Evolutionary conservation across 2,329 filamentous ascomycete genomes (phyloP).

Genomic region (Pezicula radicicola): DNA sequence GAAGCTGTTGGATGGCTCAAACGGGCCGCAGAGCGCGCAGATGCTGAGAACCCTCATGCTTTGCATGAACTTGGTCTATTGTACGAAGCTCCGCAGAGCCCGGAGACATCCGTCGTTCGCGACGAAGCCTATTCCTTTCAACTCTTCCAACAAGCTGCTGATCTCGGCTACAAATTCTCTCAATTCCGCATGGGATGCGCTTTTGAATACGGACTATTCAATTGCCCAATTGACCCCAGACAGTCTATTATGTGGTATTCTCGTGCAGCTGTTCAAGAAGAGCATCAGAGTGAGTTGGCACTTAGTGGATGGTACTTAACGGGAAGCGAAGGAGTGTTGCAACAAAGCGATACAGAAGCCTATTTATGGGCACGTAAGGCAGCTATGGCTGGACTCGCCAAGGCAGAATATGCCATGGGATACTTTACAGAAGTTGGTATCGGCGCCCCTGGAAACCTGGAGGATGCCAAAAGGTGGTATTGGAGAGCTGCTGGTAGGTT

Average conservation of each 20-base stretch:
- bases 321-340: conserved; percentile 79
- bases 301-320: conserved; percentile 94
- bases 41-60: conserved; percentile 88
- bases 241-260: conserved; percentile 93
- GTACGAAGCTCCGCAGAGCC: conserved; percentile 51
- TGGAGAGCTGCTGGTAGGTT: conserved; percentile 91
- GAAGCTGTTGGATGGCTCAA: conserved; percentile 93
- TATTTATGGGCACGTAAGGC: conserved; percentile 97
- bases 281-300: conserved; percentile 87
- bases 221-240: conserved; percentile 77
- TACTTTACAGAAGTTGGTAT: conserved; percentile 97
- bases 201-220: conserved; percentile 85
- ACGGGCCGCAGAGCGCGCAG: conserved; percentile 83
- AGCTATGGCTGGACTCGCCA: conserved; percentile 80
- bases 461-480: conserved; percentile 98
- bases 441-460: conserved; percentile 78
- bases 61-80: conserved; percentile 80
- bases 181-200: conserved; percentile 87
- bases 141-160: conserved; percentile 80
- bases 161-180: conserved; percentile 91
- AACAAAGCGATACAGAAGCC: conserved; percentile 92
- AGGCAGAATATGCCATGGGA: conserved; percentile 97
- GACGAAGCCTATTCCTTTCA: conserved; percentile 80
- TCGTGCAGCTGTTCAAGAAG: conserved; percentile 83
- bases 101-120: conserved; percentile 67